A percentile compares a stretch with the other conserved stretches of the same genome.
Conservation (phyloP, 2,329 filamentous ascomycete species). For the Dichotomopilus funicola region DNA sequence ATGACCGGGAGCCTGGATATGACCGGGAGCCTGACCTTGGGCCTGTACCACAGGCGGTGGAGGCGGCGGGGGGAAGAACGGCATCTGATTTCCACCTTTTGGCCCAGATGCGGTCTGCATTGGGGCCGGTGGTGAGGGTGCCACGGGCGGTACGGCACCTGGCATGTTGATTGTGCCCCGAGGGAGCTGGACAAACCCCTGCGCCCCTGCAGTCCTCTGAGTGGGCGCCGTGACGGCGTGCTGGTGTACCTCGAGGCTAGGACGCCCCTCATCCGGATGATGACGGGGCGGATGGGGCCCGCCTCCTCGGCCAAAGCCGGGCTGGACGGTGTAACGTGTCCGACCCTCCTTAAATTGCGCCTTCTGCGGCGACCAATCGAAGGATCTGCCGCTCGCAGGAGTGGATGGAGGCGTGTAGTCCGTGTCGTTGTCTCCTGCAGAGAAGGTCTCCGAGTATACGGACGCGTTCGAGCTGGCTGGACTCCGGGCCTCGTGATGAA, state of each 20-base stretch:
- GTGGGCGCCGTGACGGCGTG: not conserved
- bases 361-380: not conserved
- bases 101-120: not conserved
- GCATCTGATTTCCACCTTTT: not conserved
- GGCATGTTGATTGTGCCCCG: not conserved
- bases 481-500: not conserved
- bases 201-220: not conserved
- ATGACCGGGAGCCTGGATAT: not conserved
- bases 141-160: not conserved
- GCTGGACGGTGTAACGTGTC: constrained; percentile 7
- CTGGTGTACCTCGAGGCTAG: not conserved
- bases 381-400: not conserved
- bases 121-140: not conserved
- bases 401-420: constrained; percentile 1
- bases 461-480: constrained; percentile 14
- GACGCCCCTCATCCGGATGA: not conserved
- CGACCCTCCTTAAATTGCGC: not conserved
- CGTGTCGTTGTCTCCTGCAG: constrained; percentile 6
- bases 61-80: not conserved
- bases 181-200: not conserved
- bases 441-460: constrained; percentile 4
- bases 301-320: not conserved
- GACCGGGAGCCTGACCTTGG: not conserved
- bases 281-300: not conserved
- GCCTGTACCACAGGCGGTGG: not conserved